These are phyloP conservation scores for Penicillium waksmanii DNA, from an alignment of 495 filamentous ascomycete species.

Conservation along the genomic window DNA sequence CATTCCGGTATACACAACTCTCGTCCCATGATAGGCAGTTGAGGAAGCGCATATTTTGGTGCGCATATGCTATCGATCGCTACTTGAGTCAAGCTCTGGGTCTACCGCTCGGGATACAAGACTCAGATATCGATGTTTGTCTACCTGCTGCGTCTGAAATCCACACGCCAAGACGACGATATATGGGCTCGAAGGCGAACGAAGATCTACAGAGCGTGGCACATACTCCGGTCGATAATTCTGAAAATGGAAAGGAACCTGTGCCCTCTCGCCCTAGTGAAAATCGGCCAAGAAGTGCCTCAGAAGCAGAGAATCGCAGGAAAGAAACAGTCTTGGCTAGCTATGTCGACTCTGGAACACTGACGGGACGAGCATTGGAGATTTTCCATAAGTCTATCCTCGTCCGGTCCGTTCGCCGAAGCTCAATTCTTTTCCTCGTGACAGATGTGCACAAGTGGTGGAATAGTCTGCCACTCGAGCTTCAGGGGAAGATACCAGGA, in stretches of 20 bases:
- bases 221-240: neutral
- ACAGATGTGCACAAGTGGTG: slow-evolving; percentile 52
- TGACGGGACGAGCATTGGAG: slow-evolving; percentile 45
- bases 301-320: slow-evolving; percentile 16
- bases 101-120: slow-evolving; percentile 46
- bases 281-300: neutral
- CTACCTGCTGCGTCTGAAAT: slow-evolving; percentile 35
- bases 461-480: slow-evolving; percentile 41
- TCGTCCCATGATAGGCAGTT: slow-evolving; percentile 45
- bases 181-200: neutral
- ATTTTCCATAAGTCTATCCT: slow-evolving; percentile 48
- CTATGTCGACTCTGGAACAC: slow-evolving; percentile 44
- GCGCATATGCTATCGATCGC: slow-evolving; percentile 52
- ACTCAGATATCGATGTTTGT: slow-evolving; percentile 49
- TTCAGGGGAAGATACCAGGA: slow-evolving; percentile 24
- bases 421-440: slow-evolving; percentile 40
- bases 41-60: slow-evolving; percentile 55
- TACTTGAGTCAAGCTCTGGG: slow-evolving; percentile 54
- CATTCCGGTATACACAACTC: slow-evolving; percentile 46
- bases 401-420: slow-evolving; percentile 40
- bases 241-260: neutral
- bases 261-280: neutral
- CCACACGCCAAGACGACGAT: slow-evolving; percentile 28
- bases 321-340: slow-evolving; percentile 41
- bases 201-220: neutral